Evolutionary conservation across 2,329 filamentous ascomycete genomes (phyloP).

Genomic region (Epichloe elymi): DNA sequence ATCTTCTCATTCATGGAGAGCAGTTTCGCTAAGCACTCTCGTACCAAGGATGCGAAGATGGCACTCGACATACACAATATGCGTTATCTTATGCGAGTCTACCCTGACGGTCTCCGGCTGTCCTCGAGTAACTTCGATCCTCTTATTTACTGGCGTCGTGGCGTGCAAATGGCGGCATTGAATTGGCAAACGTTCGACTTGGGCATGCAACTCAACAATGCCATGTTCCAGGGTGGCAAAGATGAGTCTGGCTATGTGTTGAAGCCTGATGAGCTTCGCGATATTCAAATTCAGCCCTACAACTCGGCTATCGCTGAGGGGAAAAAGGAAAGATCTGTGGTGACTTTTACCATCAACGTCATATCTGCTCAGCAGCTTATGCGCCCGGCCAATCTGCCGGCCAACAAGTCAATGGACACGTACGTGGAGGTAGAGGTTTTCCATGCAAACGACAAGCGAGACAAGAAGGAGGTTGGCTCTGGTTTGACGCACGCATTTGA

Average conservation of each 20-base stretch:
- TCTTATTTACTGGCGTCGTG: constrained; percentile 82
- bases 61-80: constrained; percentile 82
- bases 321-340: constrained; percentile 67
- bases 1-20: constrained; percentile 91
- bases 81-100: constrained; percentile 83
- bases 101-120: constrained; percentile 71
- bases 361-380: constrained; percentile 94
- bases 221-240: constrained; percentile 86
- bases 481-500: constrained; percentile 31
- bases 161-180: constrained; percentile 92
- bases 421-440: constrained; percentile 94
- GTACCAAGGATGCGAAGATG: constrained; percentile 61
- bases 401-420: constrained; percentile 68
- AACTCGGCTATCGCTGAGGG: constrained; percentile 38
- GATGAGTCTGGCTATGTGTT: constrained; percentile 87
- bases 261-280: constrained; percentile 76
- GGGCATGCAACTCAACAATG: constrained; percentile 90
- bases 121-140: constrained; percentile 92
- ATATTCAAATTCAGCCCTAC: constrained; percentile 45
- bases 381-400: constrained; percentile 59
- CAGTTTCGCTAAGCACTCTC: constrained; percentile 70
- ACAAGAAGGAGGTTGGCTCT: constrained; percentile 65
- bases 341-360: constrained; percentile 75
- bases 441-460: constrained; percentile 82
- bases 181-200: constrained; percentile 98